Evolutionary conservation across 2,329 filamentous ascomycete genomes (phyloP).

Genomic region (Ophiostoma sp.): DNA sequence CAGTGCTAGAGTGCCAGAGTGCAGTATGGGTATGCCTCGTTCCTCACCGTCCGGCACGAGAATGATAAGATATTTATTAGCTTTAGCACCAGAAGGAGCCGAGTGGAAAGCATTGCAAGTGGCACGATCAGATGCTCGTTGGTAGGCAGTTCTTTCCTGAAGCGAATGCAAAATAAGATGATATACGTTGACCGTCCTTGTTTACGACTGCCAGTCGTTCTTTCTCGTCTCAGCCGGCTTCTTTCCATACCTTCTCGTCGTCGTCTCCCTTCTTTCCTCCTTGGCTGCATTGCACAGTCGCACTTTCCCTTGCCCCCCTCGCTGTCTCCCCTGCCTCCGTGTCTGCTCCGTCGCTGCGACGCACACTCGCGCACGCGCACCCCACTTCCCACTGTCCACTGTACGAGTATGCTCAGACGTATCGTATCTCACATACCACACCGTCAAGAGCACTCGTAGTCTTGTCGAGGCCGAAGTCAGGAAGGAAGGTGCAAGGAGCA

Average conservation of each 20-base stretch:
- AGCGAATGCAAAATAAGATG: too few species aligned
- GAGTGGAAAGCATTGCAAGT: too few species aligned
- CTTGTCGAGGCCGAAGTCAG: not conserved
- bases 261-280: not conserved
- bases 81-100: too few species aligned
- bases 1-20: not conserved
- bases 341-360: not conserved
- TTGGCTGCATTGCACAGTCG: not conserved
- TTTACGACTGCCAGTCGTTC: too few species aligned
- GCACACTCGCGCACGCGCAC: not conserved
- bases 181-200: too few species aligned
- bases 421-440: too few species aligned
- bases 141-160: not conserved
- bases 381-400: not conserved
- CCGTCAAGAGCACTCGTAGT: too few species aligned
- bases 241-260: not conserved
- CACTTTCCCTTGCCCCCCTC: not conserved
- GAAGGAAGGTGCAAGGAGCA: not conserved
- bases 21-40: constrained; percentile 10
- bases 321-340: not conserved
- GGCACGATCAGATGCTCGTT: too few species aligned
- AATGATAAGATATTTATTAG: not conserved
- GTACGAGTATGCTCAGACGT: too few species aligned
- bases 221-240: not conserved
- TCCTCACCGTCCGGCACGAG: not conserved